Base-by-base conservation (phyloP, 1,284 basidiomycete genomes). In the Ganoderma sp. region DNA sequence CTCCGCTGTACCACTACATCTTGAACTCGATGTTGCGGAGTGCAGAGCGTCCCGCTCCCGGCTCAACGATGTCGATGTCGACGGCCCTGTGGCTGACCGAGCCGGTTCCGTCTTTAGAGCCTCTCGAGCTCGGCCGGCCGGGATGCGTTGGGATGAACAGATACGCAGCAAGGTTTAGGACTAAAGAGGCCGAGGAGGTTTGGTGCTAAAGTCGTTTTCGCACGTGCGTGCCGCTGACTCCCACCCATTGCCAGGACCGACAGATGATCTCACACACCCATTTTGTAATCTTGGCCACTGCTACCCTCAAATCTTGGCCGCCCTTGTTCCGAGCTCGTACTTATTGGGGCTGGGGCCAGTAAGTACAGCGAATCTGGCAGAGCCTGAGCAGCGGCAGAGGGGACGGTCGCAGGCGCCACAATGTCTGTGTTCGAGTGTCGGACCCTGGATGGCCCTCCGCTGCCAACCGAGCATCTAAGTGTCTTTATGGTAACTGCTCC, bases 231-330 rank as follows among this genome's bases (percentile, higher is more conserved):
- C 56, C 19, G 9, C 56, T 37, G 10, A 39, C 56, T 58, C 37
- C 34, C 56, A 57, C 28, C 17, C 28, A 6, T n/a, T 58, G 56
- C 56, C 56, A 58, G 56, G 56, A 52, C 37, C 34, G 56, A 57
- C 56, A 19, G 56, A 37, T n/a, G 34, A 37, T n/a, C 56, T n/a
- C 9, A 34, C 7, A 19, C 39, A 17, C 22, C 56, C n/a, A 34
- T n/a, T 10, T n/a, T n/a, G 32, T 37, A 39, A 39, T 58, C 34
- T 58, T 19, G 34, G 37, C 19, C 8, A 39, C 34, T 39, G 12
- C 56, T 5, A 7, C 17, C 10, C 7, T 39, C 37, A 39, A 39
- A 39, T 39, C 37, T 39, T 39, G 37, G 37, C 37, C 32, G 28
- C 3, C 28, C 25, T 19, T 6, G 19, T 34, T 32, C 15, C 19